Evolutionary conservation across 23 red algal species (phyloP).

Genomic region (Chondrus crispus): DNA sequence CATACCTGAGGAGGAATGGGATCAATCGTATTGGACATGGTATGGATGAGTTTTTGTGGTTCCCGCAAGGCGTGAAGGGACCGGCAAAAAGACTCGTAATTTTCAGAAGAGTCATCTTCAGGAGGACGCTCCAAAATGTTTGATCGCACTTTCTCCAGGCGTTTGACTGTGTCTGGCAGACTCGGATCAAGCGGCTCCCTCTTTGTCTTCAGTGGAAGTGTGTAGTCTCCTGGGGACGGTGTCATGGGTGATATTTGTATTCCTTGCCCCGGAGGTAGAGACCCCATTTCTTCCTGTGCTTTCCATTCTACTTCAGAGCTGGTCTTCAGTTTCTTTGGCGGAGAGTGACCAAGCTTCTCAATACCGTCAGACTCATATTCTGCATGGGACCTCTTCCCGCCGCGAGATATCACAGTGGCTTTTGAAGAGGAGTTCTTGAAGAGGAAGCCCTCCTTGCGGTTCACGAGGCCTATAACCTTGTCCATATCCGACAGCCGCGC

Average conservation of each 20-base stretch:
- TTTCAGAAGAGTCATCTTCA: conserved; percentile 15
- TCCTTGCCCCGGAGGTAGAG: background rate
- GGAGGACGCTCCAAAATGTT: conserved; percentile 20
- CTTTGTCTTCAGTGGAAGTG: background rate
- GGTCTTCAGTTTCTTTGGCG: background rate
- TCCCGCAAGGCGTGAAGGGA: background rate
- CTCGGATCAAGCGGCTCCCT: conserved; percentile 7
- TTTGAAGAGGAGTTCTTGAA: no score
- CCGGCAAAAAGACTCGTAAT: conserved; percentile 31
- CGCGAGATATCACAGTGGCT: no score
- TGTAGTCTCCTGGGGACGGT: conserved; percentile 21
- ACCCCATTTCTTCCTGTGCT: no score
- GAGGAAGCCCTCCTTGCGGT: background rate
- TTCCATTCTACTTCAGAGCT: background rate
- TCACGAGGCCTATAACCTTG: background rate
- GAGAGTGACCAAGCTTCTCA: no score
- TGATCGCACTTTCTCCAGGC: conserved; percentile 38
- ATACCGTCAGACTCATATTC: no score
- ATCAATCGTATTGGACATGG: conserved; percentile 20
- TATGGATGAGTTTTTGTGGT: conserved; percentile 44
- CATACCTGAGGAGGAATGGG: conserved; percentile 34
- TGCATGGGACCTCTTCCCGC: no score
- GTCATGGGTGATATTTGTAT: conserved; percentile 60
- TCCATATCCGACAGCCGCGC: background rate
- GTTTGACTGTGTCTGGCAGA: conserved; percentile 18